Percentiles rank a stretch among this genome's conserved stretches.
Conservation (phyloP, 805 yeast species). For the Ogataea pignaliae region DNA sequence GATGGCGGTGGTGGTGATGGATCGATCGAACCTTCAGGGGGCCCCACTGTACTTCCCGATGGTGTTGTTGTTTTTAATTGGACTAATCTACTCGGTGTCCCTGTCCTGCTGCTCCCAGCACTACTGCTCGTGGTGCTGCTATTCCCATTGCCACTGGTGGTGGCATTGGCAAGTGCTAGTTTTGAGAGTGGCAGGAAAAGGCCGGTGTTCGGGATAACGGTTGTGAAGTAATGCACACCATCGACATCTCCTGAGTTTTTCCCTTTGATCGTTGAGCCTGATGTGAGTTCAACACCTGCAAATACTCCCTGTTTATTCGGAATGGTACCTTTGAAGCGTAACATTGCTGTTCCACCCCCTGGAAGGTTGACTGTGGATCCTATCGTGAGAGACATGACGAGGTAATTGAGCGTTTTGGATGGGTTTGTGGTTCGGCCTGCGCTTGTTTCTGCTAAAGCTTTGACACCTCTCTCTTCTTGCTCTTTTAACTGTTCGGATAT, state of each 20-base stretch:
- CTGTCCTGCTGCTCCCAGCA: not conserved
- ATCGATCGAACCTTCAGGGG: too few relatives aligned
- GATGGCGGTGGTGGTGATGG: too few relatives aligned
- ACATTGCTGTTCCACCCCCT: slow-evolving; percentile 62
- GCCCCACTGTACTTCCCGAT: too few relatives aligned
- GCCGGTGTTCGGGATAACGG: slow-evolving; percentile 63
- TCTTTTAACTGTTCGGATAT: too few relatives aligned
- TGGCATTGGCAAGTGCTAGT: slow-evolving; percentile 22
- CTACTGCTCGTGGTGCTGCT: not conserved
- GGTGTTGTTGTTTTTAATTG: too few relatives aligned
- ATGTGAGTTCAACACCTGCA: slow-evolving; percentile 86
- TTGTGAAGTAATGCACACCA: slow-evolving; percentile 66
- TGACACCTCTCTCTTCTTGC: too few relatives aligned
- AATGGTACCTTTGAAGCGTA: slow-evolving; percentile 70
- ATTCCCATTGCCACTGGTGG: not conserved
- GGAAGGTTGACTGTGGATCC: slow-evolving; percentile 40
- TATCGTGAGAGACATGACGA: slow-evolving; percentile 2
- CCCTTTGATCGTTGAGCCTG: slow-evolving; percentile 60
- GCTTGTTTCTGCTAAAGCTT: too few relatives aligned
- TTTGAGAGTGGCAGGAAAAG: slow-evolving; percentile 62
- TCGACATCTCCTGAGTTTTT: slow-evolving; percentile 82
- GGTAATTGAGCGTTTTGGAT: too few relatives aligned
- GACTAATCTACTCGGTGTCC: not conserved
- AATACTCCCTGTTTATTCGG: slow-evolving; percentile 68
- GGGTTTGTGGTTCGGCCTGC: too few relatives aligned